Conservation (phyloP, 768 basidiomycete species). For the Terana coerulea region DNA sequence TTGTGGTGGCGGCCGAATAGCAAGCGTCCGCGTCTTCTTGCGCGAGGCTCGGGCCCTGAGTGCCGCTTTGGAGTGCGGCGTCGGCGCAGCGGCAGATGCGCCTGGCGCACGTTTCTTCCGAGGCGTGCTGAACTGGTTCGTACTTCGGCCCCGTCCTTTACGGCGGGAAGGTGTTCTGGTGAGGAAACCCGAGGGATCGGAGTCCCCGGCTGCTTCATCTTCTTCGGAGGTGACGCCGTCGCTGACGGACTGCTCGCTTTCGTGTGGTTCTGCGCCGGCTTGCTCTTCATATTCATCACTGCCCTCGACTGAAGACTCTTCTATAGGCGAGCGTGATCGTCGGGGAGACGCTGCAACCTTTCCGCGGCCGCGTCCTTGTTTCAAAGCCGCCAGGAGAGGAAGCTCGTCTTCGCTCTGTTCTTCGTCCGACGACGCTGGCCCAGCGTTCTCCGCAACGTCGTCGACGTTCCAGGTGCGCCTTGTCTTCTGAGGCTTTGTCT, state of each 20-base stretch:
- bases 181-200: not conserved
- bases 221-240: slow-evolving; percentile 12
- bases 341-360: no score
- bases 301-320: no score
- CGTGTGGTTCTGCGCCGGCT: no score
- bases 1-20: slow-evolving; percentile 32
- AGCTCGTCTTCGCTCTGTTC: not conserved
- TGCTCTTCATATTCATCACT: no score
- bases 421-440: not conserved
- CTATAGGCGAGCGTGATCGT: no score
- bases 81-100: slow-evolving; percentile 52
- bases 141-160: slow-evolving; percentile 43
- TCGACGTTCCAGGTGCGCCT: not conserved
- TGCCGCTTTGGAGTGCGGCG: slow-evolving; percentile 73
- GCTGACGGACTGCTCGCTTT: no score
- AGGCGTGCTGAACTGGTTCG: slow-evolving; percentile 3
- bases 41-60: slow-evolving; percentile 44
- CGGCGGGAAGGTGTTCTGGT: slow-evolving; percentile 48
- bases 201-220: slow-evolving; percentile 13
- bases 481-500: not conserved
- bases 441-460: not conserved
- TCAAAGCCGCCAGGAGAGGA: no score
- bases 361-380: no score
- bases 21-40: slow-evolving; percentile 21
- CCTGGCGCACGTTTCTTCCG: slow-evolving; percentile 21